Conservation (phyloP, 495 filamentous ascomycete genomes). For the Aspergillus hancockii region DNA sequence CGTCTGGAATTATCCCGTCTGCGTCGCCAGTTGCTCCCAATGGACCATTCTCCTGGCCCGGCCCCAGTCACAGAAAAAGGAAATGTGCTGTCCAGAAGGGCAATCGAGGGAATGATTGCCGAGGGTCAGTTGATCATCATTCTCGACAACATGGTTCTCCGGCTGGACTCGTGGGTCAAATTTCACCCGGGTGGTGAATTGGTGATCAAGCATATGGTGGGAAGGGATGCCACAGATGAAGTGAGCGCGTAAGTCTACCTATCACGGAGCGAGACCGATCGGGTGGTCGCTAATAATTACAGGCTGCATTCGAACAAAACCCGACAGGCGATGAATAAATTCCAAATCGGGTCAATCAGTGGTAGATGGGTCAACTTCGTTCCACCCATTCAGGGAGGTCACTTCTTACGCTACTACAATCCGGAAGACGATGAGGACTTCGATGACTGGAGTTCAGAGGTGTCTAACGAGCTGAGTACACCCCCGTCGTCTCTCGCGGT, state of each 20-base stretch:
- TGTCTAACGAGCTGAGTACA: no score
- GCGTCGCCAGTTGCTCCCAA: no score
- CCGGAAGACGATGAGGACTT: no score
- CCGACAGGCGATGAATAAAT: slow-evolving; percentile 65
- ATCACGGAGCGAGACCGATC: background rate
- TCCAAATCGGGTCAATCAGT: slow-evolving; percentile 73
- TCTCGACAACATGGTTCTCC: slow-evolving; percentile 70
- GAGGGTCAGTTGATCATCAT: slow-evolving; percentile 73
- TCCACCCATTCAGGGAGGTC: slow-evolving; percentile 82
- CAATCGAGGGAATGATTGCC: slow-evolving; percentile 78
- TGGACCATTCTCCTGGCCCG: no score
- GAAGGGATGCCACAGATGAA: slow-evolving; percentile 86
- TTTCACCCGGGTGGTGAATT: slow-evolving; percentile 86
- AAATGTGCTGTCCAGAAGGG: slow-evolving; percentile 52
- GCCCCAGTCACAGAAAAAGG: no score
- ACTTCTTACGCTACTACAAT: no score
- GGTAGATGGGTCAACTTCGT: slow-evolving; percentile 78
- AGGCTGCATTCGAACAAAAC: slow-evolving; percentile 73
- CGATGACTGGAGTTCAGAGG: no score
- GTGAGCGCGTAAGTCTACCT: slow-evolving; percentile 46
- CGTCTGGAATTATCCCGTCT: no score
- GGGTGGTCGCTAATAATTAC: slow-evolving; percentile 6
- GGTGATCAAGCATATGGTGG: slow-evolving; percentile 84
- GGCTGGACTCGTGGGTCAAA: slow-evolving; percentile 75
- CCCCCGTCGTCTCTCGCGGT: no score